Evolutionary conservation across 306 rosid genomes (phyloP).

Genomic region (Acacia melanoxylon): DNA sequence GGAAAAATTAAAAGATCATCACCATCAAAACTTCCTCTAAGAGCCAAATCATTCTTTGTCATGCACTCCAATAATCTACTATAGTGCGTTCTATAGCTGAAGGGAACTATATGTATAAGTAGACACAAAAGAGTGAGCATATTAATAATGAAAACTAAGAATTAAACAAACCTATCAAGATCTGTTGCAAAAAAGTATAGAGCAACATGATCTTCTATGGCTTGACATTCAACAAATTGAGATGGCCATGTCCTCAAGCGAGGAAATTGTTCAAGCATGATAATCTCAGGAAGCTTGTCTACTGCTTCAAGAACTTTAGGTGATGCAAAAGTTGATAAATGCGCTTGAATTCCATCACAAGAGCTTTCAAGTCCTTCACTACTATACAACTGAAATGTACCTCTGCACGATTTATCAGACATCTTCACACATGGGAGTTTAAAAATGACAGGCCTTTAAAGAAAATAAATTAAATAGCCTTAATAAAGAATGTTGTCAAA

Average conservation of each 20-base stretch:
- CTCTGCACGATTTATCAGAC: conserved; percentile 38
- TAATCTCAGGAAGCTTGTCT: conserved; percentile 32
- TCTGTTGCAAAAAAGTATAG: conserved; percentile 43
- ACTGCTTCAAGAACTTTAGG: conserved; percentile 29
- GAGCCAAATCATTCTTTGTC: conserved; percentile 43
- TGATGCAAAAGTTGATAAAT: conserved; percentile 36
- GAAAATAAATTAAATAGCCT: background rate
- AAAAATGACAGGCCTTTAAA: background rate
- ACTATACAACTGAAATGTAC: conserved; percentile 35
- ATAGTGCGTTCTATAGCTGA: conserved; percentile 37
- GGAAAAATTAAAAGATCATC: conserved; percentile 43
- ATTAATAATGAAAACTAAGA: background rate
- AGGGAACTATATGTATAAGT: background rate
- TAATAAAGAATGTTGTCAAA: background rate
- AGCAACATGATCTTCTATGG: conserved; percentile 35
- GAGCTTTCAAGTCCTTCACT: conserved; percentile 2
- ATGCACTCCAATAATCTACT: conserved; percentile 28
- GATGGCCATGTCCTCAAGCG: conserved; percentile 42
- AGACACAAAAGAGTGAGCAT: background rate
- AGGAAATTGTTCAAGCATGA: conserved; percentile 44
- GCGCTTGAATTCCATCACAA: conserved; percentile 45
- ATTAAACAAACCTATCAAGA: conserved; percentile 35
- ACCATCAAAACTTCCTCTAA: conserved; percentile 39
- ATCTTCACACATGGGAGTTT: background rate
- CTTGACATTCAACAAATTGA: conserved; percentile 22